Evolutionary conservation across 345 rosid genomes (phyloP).

Genomic region (Clausena lansium): DNA sequence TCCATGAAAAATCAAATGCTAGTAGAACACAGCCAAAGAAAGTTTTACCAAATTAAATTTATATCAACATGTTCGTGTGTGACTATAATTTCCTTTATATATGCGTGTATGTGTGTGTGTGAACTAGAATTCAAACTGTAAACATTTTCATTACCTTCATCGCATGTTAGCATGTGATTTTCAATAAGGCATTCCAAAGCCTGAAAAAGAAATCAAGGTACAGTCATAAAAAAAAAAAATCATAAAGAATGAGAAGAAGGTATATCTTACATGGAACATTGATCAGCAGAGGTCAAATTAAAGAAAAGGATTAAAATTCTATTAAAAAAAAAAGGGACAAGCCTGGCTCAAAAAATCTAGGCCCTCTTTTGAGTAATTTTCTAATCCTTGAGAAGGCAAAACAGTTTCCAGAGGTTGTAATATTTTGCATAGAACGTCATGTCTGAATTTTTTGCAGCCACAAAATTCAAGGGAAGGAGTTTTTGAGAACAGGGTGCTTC

Average conservation of each 20-base stretch:
- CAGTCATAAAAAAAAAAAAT: conserved; percentile 8
- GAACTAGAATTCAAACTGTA: neutral
- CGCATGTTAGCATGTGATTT: conserved; percentile 91
- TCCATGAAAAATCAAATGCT: neutral
- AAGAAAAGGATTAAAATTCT: too few relatives aligned
- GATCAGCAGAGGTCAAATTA: neutral
- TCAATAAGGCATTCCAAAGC: conserved; percentile 95
- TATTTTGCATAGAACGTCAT: neutral
- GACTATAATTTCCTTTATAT: neutral
- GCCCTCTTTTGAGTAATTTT: neutral
- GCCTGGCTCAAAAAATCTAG: neutral
- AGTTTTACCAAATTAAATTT: neutral
- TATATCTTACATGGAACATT: neutral
- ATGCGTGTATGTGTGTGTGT: too few relatives aligned
- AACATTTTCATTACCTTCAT: conserved; percentile 60
- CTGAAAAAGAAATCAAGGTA: conserved; percentile 39
- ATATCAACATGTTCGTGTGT: neutral
- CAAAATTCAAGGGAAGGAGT: neutral
- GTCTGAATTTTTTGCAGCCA: neutral
- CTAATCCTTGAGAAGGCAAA: neutral
- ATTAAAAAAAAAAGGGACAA: neutral
- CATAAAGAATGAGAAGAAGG: neutral
- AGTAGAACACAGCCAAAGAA: neutral
- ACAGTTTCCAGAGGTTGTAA: neutral
- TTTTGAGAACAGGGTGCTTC: neutral